Evolutionary conservation across 164 flowering plant genomes (phyloP).

Genomic region (Sextonia rubra): DNA sequence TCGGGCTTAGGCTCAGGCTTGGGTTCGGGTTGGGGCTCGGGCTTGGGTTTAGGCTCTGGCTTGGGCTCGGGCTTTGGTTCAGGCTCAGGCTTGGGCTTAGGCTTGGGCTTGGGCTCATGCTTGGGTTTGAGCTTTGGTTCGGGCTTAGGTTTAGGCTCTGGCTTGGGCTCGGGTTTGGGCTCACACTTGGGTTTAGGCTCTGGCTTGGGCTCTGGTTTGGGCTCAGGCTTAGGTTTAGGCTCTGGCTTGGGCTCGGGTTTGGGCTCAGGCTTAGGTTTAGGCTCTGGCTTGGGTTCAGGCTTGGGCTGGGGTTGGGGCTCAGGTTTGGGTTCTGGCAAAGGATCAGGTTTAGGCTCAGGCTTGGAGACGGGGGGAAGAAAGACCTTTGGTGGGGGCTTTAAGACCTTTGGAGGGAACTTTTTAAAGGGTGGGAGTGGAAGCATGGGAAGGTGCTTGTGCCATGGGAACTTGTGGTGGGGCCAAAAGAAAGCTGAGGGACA

Average conservation of each 20-base stretch:
- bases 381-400: too few relatives aligned
- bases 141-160: neutral
- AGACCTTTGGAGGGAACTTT: too few relatives aligned
- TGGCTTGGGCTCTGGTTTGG: neutral
- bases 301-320: neutral
- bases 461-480: constrained; percentile 38
- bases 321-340: neutral
- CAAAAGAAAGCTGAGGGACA: constrained; percentile 57
- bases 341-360: neutral
- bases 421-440: constrained; percentile 7
- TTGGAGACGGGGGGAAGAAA: too few relatives aligned
- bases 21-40: neutral
- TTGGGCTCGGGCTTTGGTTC: neutral
- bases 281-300: neutral
- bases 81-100: neutral
- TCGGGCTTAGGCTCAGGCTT: neutral
- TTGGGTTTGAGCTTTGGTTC: neutral
- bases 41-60: neutral
- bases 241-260: neutral
- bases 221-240: neutral
- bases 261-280: neutral
- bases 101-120: neutral
- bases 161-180: neutral
- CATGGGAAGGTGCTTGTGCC: constrained; percentile 4
- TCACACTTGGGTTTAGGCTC: neutral